Percentiles rank a stretch among this genome's conserved stretches.
phyloP scores from a whole-genome alignment of 192 early-diverging fungal species.

The Paraglomus occultum region DNA sequence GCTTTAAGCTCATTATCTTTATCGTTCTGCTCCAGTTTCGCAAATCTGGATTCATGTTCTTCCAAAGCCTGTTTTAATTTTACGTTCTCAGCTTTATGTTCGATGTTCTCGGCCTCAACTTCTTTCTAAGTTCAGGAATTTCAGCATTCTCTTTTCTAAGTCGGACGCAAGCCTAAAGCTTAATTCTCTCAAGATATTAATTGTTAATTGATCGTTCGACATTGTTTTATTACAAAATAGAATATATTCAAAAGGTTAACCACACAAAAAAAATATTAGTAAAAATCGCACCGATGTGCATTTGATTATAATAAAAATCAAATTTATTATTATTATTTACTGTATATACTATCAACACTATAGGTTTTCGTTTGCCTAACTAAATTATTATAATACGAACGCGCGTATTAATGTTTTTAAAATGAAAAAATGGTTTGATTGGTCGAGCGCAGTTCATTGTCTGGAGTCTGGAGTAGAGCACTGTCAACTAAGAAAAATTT shows the following conservation, averaged over 20 bases:
- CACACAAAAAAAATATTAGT: conserved; percentile 19
- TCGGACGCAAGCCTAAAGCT: conserved; percentile 9
- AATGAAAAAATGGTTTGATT: too few species aligned
- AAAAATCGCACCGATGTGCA: conserved; percentile 1
- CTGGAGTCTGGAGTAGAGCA: too few species aligned
- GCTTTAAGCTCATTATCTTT: too few species aligned
- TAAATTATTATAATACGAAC: too few species aligned
- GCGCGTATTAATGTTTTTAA: too few species aligned
- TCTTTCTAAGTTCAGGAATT: conserved; percentile 25
- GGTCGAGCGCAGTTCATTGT: too few species aligned
- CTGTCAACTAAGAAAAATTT: too few species aligned
- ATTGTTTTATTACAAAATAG: conserved; percentile 17
- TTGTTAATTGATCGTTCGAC: background rate
- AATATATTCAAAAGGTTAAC: conserved; percentile 10
- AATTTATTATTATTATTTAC: too few species aligned
- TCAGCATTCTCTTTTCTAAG: background rate
- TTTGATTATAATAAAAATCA: background rate
- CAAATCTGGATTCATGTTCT: conserved; percentile 5
- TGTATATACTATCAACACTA: too few species aligned
- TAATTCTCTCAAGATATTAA: conserved; percentile 20
- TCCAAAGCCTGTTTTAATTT: background rate
- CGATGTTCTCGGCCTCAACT: background rate
- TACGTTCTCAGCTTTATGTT: background rate
- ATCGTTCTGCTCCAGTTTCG: background rate
- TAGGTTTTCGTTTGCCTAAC: too few species aligned